Evolutionary conservation across 306 rosid genomes (phyloP).

Genomic region (Carpinus fangiana): DNA sequence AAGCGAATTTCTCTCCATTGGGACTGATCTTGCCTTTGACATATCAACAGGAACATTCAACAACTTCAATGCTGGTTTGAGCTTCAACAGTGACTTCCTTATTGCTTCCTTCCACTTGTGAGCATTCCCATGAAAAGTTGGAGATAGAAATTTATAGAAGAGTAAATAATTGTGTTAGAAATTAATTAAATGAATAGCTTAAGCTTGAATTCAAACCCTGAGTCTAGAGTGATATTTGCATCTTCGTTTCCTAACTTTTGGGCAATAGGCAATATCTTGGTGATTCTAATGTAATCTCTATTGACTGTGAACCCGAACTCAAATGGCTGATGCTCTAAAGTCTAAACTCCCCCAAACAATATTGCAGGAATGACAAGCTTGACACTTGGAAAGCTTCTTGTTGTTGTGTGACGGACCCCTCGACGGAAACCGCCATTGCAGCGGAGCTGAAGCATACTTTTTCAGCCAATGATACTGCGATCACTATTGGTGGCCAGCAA

Average conservation of each 20-base stretch:
- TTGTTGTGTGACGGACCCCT: conserved; percentile 51
- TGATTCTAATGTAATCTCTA: background rate
- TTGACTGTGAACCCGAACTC: conserved; percentile 18
- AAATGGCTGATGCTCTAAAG: background rate
- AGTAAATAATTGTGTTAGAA: background rate
- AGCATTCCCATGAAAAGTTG: conserved; percentile 36
- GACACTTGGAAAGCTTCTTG: conserved; percentile 55
- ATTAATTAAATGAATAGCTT: too few species aligned
- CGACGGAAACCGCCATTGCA: conserved; percentile 56
- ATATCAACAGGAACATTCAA: conserved; percentile 42
- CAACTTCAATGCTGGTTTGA: conserved; percentile 51
- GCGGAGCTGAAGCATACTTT: conserved; percentile 61
- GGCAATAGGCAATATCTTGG: background rate
- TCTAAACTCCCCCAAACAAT: conserved; percentile 19
- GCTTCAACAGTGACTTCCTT: conserved; percentile 47
- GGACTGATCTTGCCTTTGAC: conserved; percentile 50
- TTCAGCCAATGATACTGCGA: conserved; percentile 38
- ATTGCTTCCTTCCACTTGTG: conserved; percentile 59
- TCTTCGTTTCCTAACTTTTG: background rate
- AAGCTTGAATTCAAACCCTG: too few species aligned
- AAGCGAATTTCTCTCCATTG: conserved; percentile 47
- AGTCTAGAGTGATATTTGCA: too few species aligned
- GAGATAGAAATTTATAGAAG: background rate
- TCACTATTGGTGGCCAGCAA: conserved; percentile 61
- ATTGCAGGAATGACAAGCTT: conserved; percentile 64